Evolutionary conservation across 139 green algal genomes (phyloP), one percentile per base, ranked within the genome.

Genomic region (Chlorella sp.): DNA sequence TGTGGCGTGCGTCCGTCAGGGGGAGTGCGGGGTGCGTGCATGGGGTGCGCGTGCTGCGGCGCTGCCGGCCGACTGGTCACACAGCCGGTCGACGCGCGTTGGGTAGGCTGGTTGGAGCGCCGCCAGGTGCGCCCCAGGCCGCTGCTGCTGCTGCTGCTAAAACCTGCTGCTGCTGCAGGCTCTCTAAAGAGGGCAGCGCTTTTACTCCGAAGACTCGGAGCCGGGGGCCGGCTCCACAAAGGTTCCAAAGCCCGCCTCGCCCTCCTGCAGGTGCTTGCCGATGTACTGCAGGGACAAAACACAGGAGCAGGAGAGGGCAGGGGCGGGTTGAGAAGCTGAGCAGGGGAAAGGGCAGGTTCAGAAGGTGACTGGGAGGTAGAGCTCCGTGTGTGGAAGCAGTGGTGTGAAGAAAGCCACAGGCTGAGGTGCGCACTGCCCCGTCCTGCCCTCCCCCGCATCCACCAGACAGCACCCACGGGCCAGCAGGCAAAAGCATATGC

Each of bases 201-300:
- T 30, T 42, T 19, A 42, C 79, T 68, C 32, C 40, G 21, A 26
- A 9, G 48, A 57, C 64, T 71, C 64, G 64, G 64, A 26, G 75
- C 34, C 34, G 75, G 60, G 36, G 40, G 80, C 66, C 0, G 84
- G 84, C 84, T 88, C 84, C 32, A 53, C 42, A 57, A 88, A 88
- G 28, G 28, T 40, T 39, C 84, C 84, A 34, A 68, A 88, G 68
- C 84, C 84, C 2, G 84, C 84, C 84, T 88, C 84, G 2, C 84
- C 68, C 15, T 30, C 22, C 68, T 81, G 84, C 68, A 88, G 40
- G 39, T 69, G 34, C 84, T 88, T 80, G 66, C 66, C 9, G 15
- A 88, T 88, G 68, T 64, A 88, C 84, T 88, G 84, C 84, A 48
- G 48, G 32, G n/a, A 14, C 34, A 48, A 21, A 7, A 42, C n/a